Conservation (phyloP, 164 flowering plant species). For the Dillenia turbinata region DNA sequence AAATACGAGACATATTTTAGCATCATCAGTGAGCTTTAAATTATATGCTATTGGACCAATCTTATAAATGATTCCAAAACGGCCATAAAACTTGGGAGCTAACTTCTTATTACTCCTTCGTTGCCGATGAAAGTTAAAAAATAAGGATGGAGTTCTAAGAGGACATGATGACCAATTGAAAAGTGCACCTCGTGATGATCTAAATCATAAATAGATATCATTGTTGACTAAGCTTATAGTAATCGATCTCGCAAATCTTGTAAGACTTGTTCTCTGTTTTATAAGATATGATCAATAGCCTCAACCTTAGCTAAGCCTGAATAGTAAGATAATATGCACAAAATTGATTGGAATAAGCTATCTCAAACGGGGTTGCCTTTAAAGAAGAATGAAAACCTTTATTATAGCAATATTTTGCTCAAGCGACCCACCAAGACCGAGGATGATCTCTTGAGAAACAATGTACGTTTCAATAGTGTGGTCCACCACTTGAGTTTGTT, state of each 20-base stretch:
- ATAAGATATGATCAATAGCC: no score
- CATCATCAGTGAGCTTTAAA: no score
- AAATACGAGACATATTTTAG: no score
- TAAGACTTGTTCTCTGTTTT: not conserved
- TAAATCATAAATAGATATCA: not conserved
- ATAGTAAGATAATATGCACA: not conserved
- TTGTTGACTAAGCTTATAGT: not conserved
- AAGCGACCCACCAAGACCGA: not conserved
- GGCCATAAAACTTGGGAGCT: not conserved
- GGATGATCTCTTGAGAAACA: not conserved
- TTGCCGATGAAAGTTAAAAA: not conserved
- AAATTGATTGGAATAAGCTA: not conserved
- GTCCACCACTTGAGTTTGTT: slow-evolving; percentile 5
- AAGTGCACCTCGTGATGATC: not conserved
- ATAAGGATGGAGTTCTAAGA: not conserved
- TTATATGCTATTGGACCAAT: not conserved
- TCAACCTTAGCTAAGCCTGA: not conserved
- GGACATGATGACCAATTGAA: not conserved
- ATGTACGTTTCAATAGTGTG: not conserved
- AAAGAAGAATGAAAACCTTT: not conserved
- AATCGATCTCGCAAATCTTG: not conserved
- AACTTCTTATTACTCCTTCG: not conserved
- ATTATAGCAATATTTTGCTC: slow-evolving; percentile 5
- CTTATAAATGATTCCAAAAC: not conserved
- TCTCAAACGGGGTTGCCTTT: not conserved